These are phyloP conservation scores for Galerina sulciceps DNA, from an alignment of 768 basidiomycete genomes.

Conservation along the genomic window DNA sequence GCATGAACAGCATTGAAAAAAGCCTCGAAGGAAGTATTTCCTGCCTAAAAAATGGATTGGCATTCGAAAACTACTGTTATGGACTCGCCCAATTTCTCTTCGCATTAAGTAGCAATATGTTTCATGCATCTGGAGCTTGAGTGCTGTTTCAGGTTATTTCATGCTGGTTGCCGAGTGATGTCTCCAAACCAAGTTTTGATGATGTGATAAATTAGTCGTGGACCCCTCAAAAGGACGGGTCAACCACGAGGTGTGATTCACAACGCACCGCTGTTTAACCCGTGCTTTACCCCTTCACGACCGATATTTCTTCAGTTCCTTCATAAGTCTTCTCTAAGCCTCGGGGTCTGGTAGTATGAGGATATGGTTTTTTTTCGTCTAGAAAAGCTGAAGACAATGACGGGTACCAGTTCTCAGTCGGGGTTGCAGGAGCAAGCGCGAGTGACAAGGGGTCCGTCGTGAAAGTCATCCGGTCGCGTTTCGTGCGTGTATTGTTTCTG, in stretches of 20 bases:
- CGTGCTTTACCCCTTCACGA: constrained; percentile 11
- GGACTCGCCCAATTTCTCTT: too few relatives aligned
- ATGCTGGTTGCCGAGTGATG: too few relatives aligned
- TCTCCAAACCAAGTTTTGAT: not conserved
- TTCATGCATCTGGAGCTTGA: too few relatives aligned
- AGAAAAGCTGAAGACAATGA: constrained; percentile 48
- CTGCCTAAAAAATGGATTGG: too few relatives aligned
- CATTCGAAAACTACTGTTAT: too few relatives aligned
- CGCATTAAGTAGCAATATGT: too few relatives aligned
- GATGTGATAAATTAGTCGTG: not conserved
- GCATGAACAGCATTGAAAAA: too few relatives aligned
- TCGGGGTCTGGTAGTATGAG: constrained; percentile 32
- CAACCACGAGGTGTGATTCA: not conserved
- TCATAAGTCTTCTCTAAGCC: not conserved
- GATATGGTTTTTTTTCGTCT: constrained; percentile 59
- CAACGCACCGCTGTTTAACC: not conserved
- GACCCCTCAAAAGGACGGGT: not conserved
- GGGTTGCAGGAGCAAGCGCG: constrained; percentile 24
- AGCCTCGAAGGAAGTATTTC: too few relatives aligned
- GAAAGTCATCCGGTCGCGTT: constrained; percentile 63
- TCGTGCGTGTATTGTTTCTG: constrained; percentile 45
- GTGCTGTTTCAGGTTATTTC: too few relatives aligned
- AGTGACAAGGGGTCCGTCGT: constrained; percentile 50
- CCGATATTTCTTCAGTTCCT: not conserved
- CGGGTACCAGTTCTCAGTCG: constrained; percentile 31